Evolutionary conservation across 306 rosid species (phyloP).

Genomic region (Psophocarpus tetragonolobus): DNA sequence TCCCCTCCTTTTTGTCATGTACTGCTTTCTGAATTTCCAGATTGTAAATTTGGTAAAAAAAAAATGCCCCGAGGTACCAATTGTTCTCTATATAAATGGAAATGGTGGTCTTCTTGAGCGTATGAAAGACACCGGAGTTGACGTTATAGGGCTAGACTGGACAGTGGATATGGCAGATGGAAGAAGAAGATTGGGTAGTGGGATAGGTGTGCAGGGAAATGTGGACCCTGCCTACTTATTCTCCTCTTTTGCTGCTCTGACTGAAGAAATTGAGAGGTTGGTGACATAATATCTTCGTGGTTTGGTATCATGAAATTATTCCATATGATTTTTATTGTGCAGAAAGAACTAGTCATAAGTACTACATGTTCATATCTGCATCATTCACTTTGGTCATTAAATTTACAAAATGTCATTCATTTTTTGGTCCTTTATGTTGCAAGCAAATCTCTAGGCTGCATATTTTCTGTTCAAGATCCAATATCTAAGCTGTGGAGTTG

Average conservation of each 20-base stretch:
- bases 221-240: constrained; percentile 94
- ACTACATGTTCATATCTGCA: background rate
- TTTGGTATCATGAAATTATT: constrained; percentile 17
- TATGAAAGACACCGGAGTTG: constrained; percentile 85
- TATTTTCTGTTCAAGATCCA: constrained; percentile 7
- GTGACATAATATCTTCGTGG: constrained; percentile 28
- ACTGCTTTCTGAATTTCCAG: constrained; percentile 49
- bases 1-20: constrained; percentile 3
- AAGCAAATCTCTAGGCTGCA: background rate
- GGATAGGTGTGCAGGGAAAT: constrained; percentile 84
- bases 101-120: constrained; percentile 97
- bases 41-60: constrained; percentile 68
- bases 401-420: background rate
- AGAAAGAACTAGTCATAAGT: constrained; percentile 1
- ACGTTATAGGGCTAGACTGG: constrained; percentile 97
- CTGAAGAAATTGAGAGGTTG: constrained; percentile 93
- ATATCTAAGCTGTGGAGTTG: background rate
- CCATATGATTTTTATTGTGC: background rate
- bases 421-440: background rate
- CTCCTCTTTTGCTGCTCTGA: constrained; percentile 77
- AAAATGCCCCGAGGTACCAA: constrained; percentile 76
- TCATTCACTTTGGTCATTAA: background rate
- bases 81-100: constrained; percentile 94
- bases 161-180: constrained; percentile 98
- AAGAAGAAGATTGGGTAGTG: constrained; percentile 78